phyloP scores from a whole-genome alignment of 2,329 filamentous ascomycete species.

The Neopestalotiopsis rosae region DNA sequence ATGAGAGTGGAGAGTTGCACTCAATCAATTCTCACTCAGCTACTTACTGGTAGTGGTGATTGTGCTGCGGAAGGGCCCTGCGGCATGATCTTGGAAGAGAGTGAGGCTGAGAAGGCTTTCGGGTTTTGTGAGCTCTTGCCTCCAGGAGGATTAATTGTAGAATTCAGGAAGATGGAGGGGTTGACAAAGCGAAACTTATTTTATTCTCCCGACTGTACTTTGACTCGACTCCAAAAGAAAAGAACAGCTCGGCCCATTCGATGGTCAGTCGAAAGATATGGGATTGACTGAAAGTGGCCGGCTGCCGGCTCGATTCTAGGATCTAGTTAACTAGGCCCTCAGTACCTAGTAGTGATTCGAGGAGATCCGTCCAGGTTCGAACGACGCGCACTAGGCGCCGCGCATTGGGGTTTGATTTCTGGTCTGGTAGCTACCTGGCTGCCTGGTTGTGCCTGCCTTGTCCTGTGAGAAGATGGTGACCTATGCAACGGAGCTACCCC shows the following conservation, averaged over 20 bases:
- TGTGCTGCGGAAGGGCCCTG: background rate
- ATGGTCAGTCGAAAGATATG: slow-evolving; percentile 8
- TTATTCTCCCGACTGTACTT: no score
- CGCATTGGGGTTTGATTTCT: background rate
- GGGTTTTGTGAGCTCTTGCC: background rate
- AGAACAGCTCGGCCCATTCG: slow-evolving; percentile 1
- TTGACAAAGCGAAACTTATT: slow-evolving; percentile 1
- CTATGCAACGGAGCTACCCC: background rate
- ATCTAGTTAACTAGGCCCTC: background rate
- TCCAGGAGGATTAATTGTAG: background rate
- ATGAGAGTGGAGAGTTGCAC: no score
- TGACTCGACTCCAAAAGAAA: background rate
- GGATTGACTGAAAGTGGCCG: background rate
- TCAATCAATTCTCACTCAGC: background rate
- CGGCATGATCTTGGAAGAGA: background rate
- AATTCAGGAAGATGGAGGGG: background rate
- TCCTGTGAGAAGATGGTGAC: background rate
- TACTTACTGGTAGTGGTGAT: background rate
- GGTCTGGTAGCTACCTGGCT: background rate
- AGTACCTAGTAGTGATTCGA: background rate
- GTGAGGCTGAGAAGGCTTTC: background rate
- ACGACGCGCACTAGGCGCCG: background rate
- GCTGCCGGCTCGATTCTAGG: background rate
- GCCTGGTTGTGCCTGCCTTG: background rate
- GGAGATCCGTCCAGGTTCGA: background rate